Percentiles rank a stretch among this genome's conserved stretches.
phyloP scores from a whole-genome alignment of 768 basidiomycete genomes.

The Dacryopinax primogenitus region DNA sequence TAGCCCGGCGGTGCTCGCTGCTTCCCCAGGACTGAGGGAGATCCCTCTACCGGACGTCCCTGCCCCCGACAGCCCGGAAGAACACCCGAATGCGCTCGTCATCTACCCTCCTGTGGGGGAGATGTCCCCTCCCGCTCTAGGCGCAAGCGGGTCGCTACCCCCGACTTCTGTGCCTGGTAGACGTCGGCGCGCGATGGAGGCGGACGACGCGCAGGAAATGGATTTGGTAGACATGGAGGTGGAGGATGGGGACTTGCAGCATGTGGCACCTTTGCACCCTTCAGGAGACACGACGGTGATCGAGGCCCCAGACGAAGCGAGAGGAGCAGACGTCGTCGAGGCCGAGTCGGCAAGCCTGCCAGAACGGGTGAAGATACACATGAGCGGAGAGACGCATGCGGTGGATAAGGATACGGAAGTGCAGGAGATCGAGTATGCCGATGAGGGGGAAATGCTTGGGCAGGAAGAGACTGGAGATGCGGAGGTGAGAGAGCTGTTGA shows the following conservation, averaged over 20 bases:
- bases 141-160: background rate
- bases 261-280: background rate
- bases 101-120: background rate
- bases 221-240: conserved; percentile 17
- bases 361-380: background rate
- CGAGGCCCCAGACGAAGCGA: background rate
- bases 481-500: background rate
- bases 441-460: background rate
- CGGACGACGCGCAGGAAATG: conserved; percentile 13
- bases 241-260: conserved; percentile 12
- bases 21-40: background rate
- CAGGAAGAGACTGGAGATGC: background rate
- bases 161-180: conserved; percentile 6
- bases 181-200: background rate
- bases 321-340: background rate
- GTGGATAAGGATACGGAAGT: background rate
- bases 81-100: background rate
- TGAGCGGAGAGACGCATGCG: background rate
- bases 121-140: background rate
- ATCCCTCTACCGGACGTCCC: background rate
- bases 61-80: background rate
- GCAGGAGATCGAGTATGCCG: background rate
- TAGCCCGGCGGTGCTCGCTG: background rate
- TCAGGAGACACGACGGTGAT: background rate
- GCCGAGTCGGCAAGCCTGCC: background rate